Base-by-base conservation (phyloP, 805 yeast species). In the Saturnispora diversa region DNA sequence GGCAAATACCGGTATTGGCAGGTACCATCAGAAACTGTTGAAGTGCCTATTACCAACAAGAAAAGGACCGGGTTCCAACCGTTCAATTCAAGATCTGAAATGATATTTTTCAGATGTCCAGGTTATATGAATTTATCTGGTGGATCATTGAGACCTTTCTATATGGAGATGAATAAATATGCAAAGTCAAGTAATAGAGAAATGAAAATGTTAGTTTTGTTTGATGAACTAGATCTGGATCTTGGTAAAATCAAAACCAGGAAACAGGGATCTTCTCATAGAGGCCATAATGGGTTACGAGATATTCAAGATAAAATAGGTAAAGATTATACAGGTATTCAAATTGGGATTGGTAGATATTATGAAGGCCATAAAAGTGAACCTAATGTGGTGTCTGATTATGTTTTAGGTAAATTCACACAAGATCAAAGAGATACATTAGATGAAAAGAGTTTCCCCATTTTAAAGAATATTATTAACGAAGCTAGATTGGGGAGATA, bases 281-380 rank as follows among this genome's bases (percentile, higher is more conserved):
- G 92, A 33, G 96, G 95, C 0, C 97, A 88, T 52, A 86, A 85
- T 53, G 97, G 96, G 0, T 64, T 88, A 21, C 70, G 70, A 45
- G 74, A 81, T 30, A 69, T 88, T 3, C 70, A 69, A 32, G 34
- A 27, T 5, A 31, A 44, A 17, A 56, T 71, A 27, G 79, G 80
- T 0, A 64, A 66, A 26, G 67, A 65, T 13, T 84, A 79, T 53
- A 68, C 74, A n/a, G 74, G 84, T 37, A 54, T 87, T 11, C 74
- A 81, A 13, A 65, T 87, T 7, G 97, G 97, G 0, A 82, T 88
- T 12, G 94, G 85, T 1, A 65, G 83, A 40, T 81, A 88, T 1
- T 61, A 58, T 6, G 52, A 62, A 5, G 64, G 74, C 38, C 66
- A 66, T 31, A 50, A 50, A 31, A 36, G 28, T 11, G 35, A 37